Base-by-base conservation (phyloP, 2,329 filamentous ascomycete genomes). In the Rutstroemia sydowiana region DNA sequence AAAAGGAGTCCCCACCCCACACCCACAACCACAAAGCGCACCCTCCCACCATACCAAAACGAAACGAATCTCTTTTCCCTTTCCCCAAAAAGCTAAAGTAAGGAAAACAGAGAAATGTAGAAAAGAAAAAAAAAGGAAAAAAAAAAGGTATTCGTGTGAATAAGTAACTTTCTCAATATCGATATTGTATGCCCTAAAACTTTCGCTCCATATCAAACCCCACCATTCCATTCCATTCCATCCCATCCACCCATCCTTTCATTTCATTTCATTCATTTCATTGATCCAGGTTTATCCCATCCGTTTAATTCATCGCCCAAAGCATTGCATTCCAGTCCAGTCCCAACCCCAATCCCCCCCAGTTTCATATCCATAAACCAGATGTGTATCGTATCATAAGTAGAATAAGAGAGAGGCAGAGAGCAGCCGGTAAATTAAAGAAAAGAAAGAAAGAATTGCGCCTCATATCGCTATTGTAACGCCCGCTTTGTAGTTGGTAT, bases 281-380 rank as follows among this genome's bases (percentile, higher is more conserved):
- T n/a, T n/a, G n/a, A n/a, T n/a, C n/a, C n/a, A n/a, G n/a, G n/a
- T n/a, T n/a, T n/a, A n/a, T n/a, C n/a, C 32, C 32, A 11, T 34
- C 10, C 32, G 4, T n/a, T n/a, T n/a, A 34, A 34, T 13, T n/a
- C 39, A 21, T 42, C 39, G 16, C 20, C 37, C 20, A 42, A 42
- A 13, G 18, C 39, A 21, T 10, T 20, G 23, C 39, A 49, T 18
- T 13, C 40, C 47, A 34, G 26, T 20, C 45, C 45, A 39, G 34
- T 34, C 21, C 20, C 31, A 16, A 46, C 30, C 23, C 36, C 21
- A 39, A 31, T 36, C 18, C 30, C 36, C 41, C 48, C 16, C 26
- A 28, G 20, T 20, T 45, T 28, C 18, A 45, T 51, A 51, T 37
- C 48, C 48, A 51, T 45, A 51, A 32, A 40, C 40, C 32, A 37